Percentiles rank a stretch among this genome's conserved stretches.
Conservation (phyloP, 73 alveolate genomes). For the Loxodes magnus region DNA sequence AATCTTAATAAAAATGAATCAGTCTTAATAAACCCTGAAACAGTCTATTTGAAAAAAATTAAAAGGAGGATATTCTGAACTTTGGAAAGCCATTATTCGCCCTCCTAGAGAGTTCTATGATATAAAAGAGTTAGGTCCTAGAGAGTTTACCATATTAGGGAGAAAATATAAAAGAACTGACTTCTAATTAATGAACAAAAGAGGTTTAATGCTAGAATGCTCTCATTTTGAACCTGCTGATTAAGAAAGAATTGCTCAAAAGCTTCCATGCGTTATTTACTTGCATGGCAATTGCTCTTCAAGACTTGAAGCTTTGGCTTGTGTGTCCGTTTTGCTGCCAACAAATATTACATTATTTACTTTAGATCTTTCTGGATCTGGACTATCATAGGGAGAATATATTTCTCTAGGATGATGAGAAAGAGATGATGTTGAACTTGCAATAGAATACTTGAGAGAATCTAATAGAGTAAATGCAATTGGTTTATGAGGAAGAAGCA, state of each 20-base stretch:
- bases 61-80: no score
- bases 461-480: constrained; percentile 47
- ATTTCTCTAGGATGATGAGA: constrained; percentile 44
- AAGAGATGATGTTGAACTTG: constrained; percentile 42
- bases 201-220: constrained; percentile 42
- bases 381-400: constrained; percentile 49
- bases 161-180: constrained; percentile 35
- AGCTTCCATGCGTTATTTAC: constrained; percentile 77
- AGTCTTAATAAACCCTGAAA: no score
- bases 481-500: constrained; percentile 90
- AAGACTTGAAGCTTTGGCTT: constrained; percentile 80
- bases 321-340: constrained; percentile 50
- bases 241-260: constrained; percentile 42
- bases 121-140: constrained; percentile 59
- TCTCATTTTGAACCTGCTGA: constrained; percentile 70
- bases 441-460: constrained; percentile 28
- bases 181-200: constrained; percentile 29
- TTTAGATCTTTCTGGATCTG: constrained; percentile 49
- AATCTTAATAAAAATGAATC: no score
- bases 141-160: constrained; percentile 38
- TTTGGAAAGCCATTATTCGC: constrained; percentile 81
- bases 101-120: constrained; percentile 83
- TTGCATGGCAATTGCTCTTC: constrained; percentile 87
- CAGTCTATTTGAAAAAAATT: no score
- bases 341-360: constrained; percentile 53